Conservation (phyloP, 805 yeast genomes). For the Ogataea salicorniae region DNA sequence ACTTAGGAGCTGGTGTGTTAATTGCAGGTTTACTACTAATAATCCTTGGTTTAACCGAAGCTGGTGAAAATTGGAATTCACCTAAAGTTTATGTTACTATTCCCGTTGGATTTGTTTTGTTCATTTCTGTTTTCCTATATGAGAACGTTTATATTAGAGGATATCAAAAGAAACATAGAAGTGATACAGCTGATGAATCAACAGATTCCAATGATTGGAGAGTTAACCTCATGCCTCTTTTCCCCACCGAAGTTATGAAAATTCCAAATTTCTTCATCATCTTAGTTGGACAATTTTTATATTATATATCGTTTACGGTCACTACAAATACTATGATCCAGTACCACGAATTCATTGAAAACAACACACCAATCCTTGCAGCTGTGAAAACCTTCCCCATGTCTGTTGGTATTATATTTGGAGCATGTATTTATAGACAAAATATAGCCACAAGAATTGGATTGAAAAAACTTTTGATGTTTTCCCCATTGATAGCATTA, state of each 20-base stretch:
- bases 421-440: slow-evolving; percentile 20
- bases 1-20: slow-evolving; percentile 29
- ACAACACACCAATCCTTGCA: slow-evolving; percentile 30
- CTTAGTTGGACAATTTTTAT: slow-evolving; percentile 5
- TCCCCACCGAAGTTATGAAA: slow-evolving; percentile 16
- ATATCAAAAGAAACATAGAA: slow-evolving; percentile 6
- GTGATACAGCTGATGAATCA: neutral
- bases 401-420: slow-evolving; percentile 27
- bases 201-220: slow-evolving; percentile 10
- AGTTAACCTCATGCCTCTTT: slow-evolving; percentile 14
- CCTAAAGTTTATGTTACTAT: slow-evolving; percentile 39
- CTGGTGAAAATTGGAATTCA: slow-evolving; percentile 38
- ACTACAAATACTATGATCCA: slow-evolving; percentile 8
- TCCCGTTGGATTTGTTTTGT: slow-evolving; percentile 32
- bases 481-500: slow-evolving; percentile 7
- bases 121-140: slow-evolving; percentile 24
- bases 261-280: slow-evolving; percentile 19
- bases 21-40: slow-evolving; percentile 34
- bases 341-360: slow-evolving; percentile 26
- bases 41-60: slow-evolving; percentile 41
- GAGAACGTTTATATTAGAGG: slow-evolving; percentile 24
- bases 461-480: slow-evolving; percentile 12
- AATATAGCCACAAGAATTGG: slow-evolving; percentile 16
- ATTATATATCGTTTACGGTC: slow-evolving; percentile 7
- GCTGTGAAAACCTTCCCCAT: slow-evolving; percentile 34